These are phyloP conservation scores for Lasiodiplodia citricola DNA, from an alignment of 2,329 filamentous ascomycete species.

Conservation along the genomic window DNA sequence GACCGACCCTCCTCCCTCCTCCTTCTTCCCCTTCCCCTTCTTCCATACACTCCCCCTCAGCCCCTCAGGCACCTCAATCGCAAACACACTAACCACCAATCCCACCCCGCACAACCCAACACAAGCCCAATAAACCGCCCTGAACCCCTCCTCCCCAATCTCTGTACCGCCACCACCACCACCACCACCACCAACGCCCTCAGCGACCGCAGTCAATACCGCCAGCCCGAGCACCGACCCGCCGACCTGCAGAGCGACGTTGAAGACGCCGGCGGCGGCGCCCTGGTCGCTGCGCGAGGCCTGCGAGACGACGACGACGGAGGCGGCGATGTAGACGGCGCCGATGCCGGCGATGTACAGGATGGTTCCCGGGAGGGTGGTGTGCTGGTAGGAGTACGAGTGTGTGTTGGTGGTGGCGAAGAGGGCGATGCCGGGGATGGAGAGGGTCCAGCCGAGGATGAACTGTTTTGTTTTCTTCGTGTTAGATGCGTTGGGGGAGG, in stretches of 20 bases:
- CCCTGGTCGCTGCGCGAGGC: conserved; percentile 25
- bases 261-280: conserved; percentile 25
- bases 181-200: conserved; percentile 6
- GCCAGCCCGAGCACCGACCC: conserved; percentile 22
- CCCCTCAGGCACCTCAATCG: conserved; percentile 13
- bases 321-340: conserved; percentile 24
- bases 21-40: no score
- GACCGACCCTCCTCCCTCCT: background rate
- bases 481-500: background rate
- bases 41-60: conserved; percentile 6
- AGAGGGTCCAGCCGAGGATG: conserved; percentile 15
- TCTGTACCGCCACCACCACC: background rate
- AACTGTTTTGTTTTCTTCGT: background rate
- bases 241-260: conserved; percentile 27
- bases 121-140: conserved; percentile 20
- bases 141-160: conserved; percentile 4
- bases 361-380: conserved; percentile 23
- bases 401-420: conserved; percentile 13
- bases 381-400: conserved; percentile 11
- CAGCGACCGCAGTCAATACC: conserved; percentile 20
- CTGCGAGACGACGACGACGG: conserved; percentile 21
- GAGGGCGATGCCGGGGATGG: conserved; percentile 17
- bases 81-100: conserved; percentile 15
- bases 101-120: conserved; percentile 6
- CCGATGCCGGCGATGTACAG: conserved; percentile 27